These are phyloP conservation scores for Camellia lanceoleosa DNA, from an alignment of 148 eudicot genomes.

Conservation along the genomic window DNA sequence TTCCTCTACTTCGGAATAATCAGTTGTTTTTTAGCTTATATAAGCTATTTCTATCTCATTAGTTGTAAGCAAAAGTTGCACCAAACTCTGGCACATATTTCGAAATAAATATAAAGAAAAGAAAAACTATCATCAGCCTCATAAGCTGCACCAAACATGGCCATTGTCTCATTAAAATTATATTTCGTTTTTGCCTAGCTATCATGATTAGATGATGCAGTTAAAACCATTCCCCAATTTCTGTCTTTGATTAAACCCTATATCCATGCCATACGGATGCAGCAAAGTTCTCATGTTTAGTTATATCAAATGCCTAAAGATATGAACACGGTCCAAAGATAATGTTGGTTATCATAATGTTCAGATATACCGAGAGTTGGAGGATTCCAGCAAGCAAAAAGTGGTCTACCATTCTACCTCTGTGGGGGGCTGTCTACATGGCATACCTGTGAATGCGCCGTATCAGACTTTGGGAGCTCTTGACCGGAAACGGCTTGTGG, in stretches of 20 bases:
- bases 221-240: neutral
- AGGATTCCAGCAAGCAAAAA: slow-evolving; percentile 49
- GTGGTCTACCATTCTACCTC: slow-evolving; percentile 69
- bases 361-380: slow-evolving; percentile 87
- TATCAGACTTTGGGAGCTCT: slow-evolving; percentile 72
- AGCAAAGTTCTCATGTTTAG: neutral
- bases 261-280: slow-evolving; percentile 3
- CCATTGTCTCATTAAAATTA: neutral
- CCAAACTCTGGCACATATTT: too few species aligned
- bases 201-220: neutral
- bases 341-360: slow-evolving; percentile 11
- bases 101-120: too few species aligned
- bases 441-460: slow-evolving; percentile 60
- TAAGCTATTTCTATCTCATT: too few species aligned
- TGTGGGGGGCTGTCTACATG: slow-evolving; percentile 55
- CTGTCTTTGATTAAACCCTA: neutral
- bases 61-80: too few species aligned
- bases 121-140: too few species aligned
- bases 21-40: too few species aligned
- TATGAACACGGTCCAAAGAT: neutral
- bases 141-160: too few species aligned
- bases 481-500: slow-evolving; percentile 78
- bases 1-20: too few species aligned
- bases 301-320: neutral
- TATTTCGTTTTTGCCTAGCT: neutral